Evolutionary conservation across 371 early-diverging fungal genomes (phyloP), one percentile per base, ranked within the genome.

Genomic region (Batkoa obscura): DNA sequence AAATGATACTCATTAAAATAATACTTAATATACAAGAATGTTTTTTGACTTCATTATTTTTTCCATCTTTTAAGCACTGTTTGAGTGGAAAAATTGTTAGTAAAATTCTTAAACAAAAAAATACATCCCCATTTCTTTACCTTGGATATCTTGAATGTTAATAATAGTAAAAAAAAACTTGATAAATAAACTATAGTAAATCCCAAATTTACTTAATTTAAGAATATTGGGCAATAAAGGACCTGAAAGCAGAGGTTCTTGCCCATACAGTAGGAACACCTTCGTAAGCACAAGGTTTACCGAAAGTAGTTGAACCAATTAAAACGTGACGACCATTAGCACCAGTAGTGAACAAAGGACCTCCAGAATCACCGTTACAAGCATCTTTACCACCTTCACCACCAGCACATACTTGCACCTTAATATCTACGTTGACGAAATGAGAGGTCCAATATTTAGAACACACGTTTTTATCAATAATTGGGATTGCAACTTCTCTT

Each of bases 281-380:
- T n/a, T 49, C 33, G 50, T 49, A 35, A 35, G 50, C 50, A n/a
- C 50, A 49, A 35, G 50, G 50, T 12, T 49, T 10, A 33, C 50
- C 50, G n/a, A 49, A 49, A 33, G 50, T 31, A 42, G 55, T 54
- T 13, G 42, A 30, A 6, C 56, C 56, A 30, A 55, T 36, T 5
- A 55, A 32, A 8, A 45, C 33, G 2, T 43, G 43, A 3, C 12
- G 35, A 39, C 31, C 39, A 37, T 51, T 38, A 3, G 6, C n/a
- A n/a, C n/a, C n/a, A 23, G 6, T 4, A 2, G 12, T 10, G 15
- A 55, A 55, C 8, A 55, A 23, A 8, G 56, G 46, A 13, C 56
- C 56, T 34, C 56, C 56, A 32, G 35, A 35, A 34, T 55, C 56
- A 33, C 56, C 56, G 10, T 33, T 43, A 34, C 56, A 55, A 1